Base-by-base conservation (phyloP, 106 monocot species). In the Dioscorea alata region DNA sequence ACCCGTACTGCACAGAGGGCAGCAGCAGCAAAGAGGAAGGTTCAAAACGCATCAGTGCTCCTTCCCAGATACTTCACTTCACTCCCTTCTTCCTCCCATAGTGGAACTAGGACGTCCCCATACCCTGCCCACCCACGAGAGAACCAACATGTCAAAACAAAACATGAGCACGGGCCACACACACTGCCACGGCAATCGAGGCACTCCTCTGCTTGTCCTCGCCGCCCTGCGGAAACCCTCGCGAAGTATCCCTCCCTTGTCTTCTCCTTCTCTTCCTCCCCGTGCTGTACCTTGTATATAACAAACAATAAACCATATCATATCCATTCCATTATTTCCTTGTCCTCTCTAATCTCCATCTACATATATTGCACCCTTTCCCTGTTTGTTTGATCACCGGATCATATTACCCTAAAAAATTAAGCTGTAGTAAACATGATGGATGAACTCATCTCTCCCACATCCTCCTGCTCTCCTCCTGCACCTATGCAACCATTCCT, bases 371-470 rank as follows among this genome's bases (percentile, higher is more conserved):
- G 54, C 19, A 16, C 16, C 19, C 16, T 19, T 56, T 19, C 54
- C 28, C 54, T 19, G n/a, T 16, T 56, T 18, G 54, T 14, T 19
- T 19, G n/a, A 56, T 19, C 54, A 56, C 54, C 54, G 28, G 28
- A 28, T n/a, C n/a, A n/a, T 28, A 28, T 28, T 3, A 28, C 28
- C 28, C 28, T 28, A 1, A 1, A 28, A 28, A 28, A n/a, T n/a
- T n/a, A 28, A 28, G 3, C 28, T 28, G 3, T 3, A 1, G 28
- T 28, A 28, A 19, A 56, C 54, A 19, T 56, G 54, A 80, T 80
- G 74, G 74, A 75, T 9, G 80, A 80, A 20, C 58, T 74, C 60
- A 69, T 80, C 66, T 74, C 70, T 0, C 50, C 64, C 25, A 60
- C 78, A 12, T 65, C 74, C 8, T 74, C 64, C 53, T 74, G 56